These are phyloP conservation scores for Blastobotrys attinorum DNA, from an alignment of 805 yeast genomes.

Conservation along the genomic window DNA sequence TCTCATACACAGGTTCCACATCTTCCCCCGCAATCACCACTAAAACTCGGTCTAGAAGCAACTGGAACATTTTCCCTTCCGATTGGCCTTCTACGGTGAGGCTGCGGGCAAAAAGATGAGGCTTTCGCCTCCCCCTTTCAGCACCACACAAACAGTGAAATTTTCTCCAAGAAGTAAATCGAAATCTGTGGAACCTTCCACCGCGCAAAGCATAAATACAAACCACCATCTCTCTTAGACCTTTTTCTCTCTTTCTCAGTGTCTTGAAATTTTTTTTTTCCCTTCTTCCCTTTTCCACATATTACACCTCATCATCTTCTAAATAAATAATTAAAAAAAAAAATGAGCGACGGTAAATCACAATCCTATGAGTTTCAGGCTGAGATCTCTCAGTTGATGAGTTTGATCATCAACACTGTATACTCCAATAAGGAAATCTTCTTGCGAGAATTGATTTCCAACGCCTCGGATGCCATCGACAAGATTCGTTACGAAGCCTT, in stretches of 20 bases:
- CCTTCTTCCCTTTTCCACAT: not conserved
- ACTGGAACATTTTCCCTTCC: too few relatives aligned
- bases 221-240: not conserved
- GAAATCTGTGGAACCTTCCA: conserved; percentile 1
- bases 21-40: too few relatives aligned
- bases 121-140: too few relatives aligned
- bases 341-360: conserved; percentile 30
- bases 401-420: conserved; percentile 98
- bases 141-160: too few relatives aligned
- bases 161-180: not conserved
- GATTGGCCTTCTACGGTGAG: too few relatives aligned
- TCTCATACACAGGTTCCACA: too few relatives aligned
- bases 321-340: conserved; percentile 6
- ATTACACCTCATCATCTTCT: too few relatives aligned
- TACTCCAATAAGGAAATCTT: conserved; percentile 98
- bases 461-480: conserved; percentile 98
- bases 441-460: conserved; percentile 97
- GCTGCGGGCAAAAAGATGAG: too few relatives aligned
- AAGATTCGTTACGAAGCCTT: conserved; percentile 96
- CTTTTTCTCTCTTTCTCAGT: not conserved
- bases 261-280: too few relatives aligned
- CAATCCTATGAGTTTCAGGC: conserved; percentile 82
- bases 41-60: too few relatives aligned
- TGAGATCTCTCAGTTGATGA: conserved; percentile 99
- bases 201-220: not conserved